A percentile compares a stretch with the other conserved stretches of the same genome.
Evolutionary conservation across 805 yeast genomes (phyloP).

Genomic region (Kodamaea sagamina): DNA sequence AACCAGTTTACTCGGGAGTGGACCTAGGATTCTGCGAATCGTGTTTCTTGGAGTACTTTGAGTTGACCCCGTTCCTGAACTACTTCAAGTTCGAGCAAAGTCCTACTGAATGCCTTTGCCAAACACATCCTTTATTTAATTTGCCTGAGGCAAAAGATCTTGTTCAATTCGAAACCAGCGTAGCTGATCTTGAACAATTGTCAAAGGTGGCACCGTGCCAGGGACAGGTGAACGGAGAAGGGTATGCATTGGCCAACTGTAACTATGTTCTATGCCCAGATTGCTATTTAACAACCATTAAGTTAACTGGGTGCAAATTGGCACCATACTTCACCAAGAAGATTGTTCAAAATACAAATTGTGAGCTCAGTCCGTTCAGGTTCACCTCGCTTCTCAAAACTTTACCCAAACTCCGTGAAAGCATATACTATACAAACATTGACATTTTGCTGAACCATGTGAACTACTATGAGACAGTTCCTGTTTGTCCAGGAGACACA

Average conservation of each 20-base stretch:
- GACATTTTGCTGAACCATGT: not conserved
- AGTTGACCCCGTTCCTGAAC: not conserved
- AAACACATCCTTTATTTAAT: not conserved
- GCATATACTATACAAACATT: not conserved
- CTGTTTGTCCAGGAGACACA: not conserved
- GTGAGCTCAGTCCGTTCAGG: not conserved
- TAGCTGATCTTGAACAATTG: not conserved
- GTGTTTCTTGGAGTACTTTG: not conserved
- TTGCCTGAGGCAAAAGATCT: not conserved
- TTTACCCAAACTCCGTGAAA: not conserved
- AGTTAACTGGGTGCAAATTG: not conserved
- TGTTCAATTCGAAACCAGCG: not conserved
- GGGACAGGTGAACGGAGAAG: not conserved
- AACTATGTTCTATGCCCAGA: not conserved
- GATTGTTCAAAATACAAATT: not conserved
- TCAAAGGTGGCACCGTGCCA: not conserved
- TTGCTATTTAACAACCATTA: not conserved
- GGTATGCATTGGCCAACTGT: not conserved
- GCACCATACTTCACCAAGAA: not conserved
- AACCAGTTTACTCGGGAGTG: not conserved
- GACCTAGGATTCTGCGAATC: not conserved
- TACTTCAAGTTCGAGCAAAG: not conserved
- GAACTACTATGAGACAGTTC: not conserved
- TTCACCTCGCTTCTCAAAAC: not conserved
- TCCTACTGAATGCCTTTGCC: not conserved